A percentile compares a stretch with the other conserved stretches of the same genome.
Conservation (phyloP, 2,329 filamentous ascomycete species). For the Fusarium luffae region DNA sequence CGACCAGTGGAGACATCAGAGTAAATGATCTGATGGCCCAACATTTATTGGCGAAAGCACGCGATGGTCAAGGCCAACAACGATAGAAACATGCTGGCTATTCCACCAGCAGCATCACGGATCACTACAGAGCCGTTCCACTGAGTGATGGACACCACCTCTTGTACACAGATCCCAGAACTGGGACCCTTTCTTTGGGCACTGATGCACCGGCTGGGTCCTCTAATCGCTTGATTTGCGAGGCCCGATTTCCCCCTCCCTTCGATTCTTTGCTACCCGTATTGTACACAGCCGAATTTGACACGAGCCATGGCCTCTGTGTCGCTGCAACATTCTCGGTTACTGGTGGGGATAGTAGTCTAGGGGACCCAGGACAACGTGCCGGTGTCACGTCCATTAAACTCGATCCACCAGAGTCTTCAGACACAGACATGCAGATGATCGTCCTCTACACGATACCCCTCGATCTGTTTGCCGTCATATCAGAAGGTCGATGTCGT, state of each 20-base stretch:
- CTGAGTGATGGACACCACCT: constrained; percentile 74
- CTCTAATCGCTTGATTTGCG: constrained; percentile 63
- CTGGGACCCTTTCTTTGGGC: constrained; percentile 67
- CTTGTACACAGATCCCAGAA: constrained; percentile 70
- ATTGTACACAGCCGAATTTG: constrained; percentile 66
- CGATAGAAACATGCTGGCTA: constrained; percentile 37
- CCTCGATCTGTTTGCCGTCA: constrained; percentile 62
- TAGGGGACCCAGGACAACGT: constrained; percentile 14
- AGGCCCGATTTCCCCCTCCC: constrained; percentile 63
- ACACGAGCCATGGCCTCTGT: constrained; percentile 67
- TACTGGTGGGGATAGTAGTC: constrained; percentile 25
- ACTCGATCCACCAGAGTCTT: constrained; percentile 8
- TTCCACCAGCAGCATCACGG: constrained; percentile 57
- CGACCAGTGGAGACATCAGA: constrained; percentile 16
- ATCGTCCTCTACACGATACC: constrained; percentile 72
- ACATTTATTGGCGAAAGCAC: constrained; percentile 22
- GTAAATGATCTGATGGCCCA: constrained; percentile 25
- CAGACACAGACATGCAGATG: constrained; percentile 48
- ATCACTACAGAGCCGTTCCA: constrained; percentile 72
- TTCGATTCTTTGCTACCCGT: constrained; percentile 53
- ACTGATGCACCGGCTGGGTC: constrained; percentile 68
- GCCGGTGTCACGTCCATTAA: not conserved
- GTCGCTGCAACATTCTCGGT: constrained; percentile 66
- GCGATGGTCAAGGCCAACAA: constrained; percentile 29
- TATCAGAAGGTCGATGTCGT: constrained; percentile 32